Evolutionary conservation across 345 rosid species (phyloP).

Genomic region (Lepidium didymum): DNA sequence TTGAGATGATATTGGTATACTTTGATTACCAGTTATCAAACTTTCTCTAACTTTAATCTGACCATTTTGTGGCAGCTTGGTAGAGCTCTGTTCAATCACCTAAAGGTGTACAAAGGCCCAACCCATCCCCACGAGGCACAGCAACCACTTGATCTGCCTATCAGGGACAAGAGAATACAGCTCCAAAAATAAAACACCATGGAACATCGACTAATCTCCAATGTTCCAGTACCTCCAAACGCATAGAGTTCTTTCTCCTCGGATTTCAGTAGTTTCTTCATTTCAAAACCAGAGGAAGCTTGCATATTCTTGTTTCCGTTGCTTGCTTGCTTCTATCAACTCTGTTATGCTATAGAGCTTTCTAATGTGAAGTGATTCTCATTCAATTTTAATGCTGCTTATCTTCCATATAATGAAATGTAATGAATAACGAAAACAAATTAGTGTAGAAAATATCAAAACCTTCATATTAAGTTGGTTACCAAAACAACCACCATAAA

Average conservation of each 20-base stretch:
- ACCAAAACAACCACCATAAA: conserved; percentile 1
- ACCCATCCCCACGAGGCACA: conserved; percentile 94
- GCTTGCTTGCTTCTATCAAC: no score
- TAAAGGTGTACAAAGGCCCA: conserved; percentile 91
- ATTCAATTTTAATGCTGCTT: background rate
- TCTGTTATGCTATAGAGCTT: conserved; percentile 8
- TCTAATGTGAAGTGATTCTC: background rate
- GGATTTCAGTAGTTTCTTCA: conserved; percentile 15
- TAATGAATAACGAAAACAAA: background rate
- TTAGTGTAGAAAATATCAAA: background rate
- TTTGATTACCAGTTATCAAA: background rate
- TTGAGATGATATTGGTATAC: background rate
- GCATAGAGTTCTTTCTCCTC: conserved; percentile 11
- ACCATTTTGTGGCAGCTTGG: conserved; percentile 62
- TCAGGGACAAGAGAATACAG: conserved; percentile 85
- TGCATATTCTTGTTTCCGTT: conserved; percentile 23
- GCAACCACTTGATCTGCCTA: conserved; percentile 75
- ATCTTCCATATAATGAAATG: no score
- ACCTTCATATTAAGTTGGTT: background rate
- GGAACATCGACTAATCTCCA: conserved; percentile 1
- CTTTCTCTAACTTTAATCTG: conserved; percentile 3
- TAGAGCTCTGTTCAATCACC: conserved; percentile 84
- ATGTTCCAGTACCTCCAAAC: background rate
- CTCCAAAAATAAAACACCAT: conserved; percentile 28
- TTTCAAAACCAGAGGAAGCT: conserved; percentile 12